A percentile compares a stretch with the other conserved stretches of the same genome.
These are phyloP conservation scores for Neurospora sp. DNA, from an alignment of 2,329 filamentous ascomycete genomes.

Conservation along the genomic window DNA sequence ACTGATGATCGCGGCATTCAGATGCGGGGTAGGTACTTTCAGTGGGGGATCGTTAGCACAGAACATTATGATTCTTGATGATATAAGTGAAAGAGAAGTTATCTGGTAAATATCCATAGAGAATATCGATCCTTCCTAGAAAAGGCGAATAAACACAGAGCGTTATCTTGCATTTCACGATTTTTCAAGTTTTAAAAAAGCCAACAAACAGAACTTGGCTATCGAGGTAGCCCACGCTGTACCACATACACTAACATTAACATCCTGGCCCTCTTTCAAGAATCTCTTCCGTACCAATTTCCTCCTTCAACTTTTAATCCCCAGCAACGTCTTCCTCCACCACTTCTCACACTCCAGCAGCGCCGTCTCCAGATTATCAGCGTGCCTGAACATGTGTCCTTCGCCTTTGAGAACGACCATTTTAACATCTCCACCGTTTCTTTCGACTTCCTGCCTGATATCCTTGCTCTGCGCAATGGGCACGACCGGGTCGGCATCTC, in stretches of 20 bases:
- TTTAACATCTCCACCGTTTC: slow-evolving; percentile 32
- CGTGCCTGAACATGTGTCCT: slow-evolving; percentile 38
- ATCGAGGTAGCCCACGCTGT: neutral
- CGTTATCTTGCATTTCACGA: too few relatives aligned
- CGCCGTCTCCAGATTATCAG: slow-evolving; percentile 28
- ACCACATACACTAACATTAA: neutral
- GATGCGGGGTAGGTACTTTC: neutral
- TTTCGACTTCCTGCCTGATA: slow-evolving; percentile 37
- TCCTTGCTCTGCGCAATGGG: slow-evolving; percentile 45
- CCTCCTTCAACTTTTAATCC: neutral
- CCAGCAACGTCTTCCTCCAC: slow-evolving; percentile 33
- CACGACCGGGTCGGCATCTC: slow-evolving; percentile 45
- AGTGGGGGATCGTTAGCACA: neutral
- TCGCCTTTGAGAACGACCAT: slow-evolving; percentile 39
- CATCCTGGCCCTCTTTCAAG: neutral
- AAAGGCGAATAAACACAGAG: too few relatives aligned
- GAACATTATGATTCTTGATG: neutral
- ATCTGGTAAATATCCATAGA: too few relatives aligned
- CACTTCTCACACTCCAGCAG: slow-evolving; percentile 36
- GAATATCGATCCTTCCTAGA: too few relatives aligned
- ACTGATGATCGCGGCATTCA: neutral
- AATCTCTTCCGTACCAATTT: neutral
- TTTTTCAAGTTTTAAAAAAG: too few relatives aligned
- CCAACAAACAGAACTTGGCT: neutral
- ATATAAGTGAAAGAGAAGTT: too few relatives aligned